Percentiles rank a stretch among this genome's conserved stretches.
Conservation (phyloP, 306 rosid species). For the Prinsepia uniflora region DNA sequence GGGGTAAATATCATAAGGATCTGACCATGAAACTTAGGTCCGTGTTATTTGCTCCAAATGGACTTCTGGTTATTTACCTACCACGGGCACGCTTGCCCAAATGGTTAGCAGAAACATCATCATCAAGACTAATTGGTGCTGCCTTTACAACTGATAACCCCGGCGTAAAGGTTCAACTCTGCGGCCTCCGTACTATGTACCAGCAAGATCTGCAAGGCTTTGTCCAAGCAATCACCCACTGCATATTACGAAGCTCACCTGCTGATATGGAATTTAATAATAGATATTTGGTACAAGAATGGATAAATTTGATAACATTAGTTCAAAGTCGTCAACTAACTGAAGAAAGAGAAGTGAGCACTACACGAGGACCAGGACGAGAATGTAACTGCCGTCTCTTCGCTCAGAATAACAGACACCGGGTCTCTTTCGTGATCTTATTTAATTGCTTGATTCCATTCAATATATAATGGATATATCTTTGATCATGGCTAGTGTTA, state of each 20-base stretch:
- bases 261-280: not conserved
- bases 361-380: no score
- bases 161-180: not conserved
- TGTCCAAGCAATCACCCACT: not conserved
- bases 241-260: not conserved
- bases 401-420: not conserved
- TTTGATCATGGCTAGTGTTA: not conserved
- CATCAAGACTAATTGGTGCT: not conserved
- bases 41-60: not conserved
- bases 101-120: not conserved
- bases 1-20: not conserved
- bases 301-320: not conserved
- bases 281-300: not conserved
- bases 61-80: not conserved
- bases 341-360: not conserved
- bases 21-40: not conserved
- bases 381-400: no score
- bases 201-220: not conserved
- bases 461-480: not conserved
- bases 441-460: not conserved
- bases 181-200: not conserved
- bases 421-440: not conserved
- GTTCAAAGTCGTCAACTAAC: not conserved
- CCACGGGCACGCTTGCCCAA: not conserved
- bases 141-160: not conserved